Evolutionary conservation across 129 eudicot genomes (phyloP).

Genomic region (Artemisia annua): DNA sequence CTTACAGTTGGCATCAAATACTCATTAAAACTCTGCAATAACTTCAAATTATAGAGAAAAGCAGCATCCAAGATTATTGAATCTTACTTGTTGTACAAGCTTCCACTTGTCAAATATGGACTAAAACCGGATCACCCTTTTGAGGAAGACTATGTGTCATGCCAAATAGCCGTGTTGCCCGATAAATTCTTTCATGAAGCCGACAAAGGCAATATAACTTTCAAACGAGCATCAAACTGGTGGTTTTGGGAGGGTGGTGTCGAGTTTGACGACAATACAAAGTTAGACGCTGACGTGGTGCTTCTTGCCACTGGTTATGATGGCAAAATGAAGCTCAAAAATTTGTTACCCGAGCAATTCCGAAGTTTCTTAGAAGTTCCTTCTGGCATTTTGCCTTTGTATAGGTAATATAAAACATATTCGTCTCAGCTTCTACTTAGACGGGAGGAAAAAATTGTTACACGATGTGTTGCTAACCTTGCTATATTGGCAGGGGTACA

Average conservation of each 20-base stretch:
- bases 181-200: constrained; percentile 71
- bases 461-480: not conserved
- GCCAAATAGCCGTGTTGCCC: constrained; percentile 95
- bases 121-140: constrained; percentile 92
- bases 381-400: constrained; percentile 79
- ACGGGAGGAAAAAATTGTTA: not conserved
- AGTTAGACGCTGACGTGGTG: constrained; percentile 79
- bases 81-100: constrained; percentile 75
- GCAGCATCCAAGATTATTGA: constrained; percentile 69
- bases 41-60: constrained; percentile 33
- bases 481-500: constrained; percentile 60
- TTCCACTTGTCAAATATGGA: constrained; percentile 84
- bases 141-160: constrained; percentile 89
- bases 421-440: not conserved
- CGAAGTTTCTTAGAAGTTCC: constrained; percentile 54
- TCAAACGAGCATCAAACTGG: constrained; percentile 69
- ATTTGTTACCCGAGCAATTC: constrained; percentile 70
- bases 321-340: constrained; percentile 70
- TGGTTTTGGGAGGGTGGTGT: constrained; percentile 90
- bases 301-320: constrained; percentile 87
- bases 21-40: not conserved
- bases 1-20: too few relatives aligned
- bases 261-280: constrained; percentile 66
- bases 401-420: constrained; percentile 46
- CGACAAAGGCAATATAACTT: constrained; percentile 66